phyloP scores from a whole-genome alignment of 2,329 filamentous ascomycete species.

The Microcyclospora tardicrescens region DNA sequence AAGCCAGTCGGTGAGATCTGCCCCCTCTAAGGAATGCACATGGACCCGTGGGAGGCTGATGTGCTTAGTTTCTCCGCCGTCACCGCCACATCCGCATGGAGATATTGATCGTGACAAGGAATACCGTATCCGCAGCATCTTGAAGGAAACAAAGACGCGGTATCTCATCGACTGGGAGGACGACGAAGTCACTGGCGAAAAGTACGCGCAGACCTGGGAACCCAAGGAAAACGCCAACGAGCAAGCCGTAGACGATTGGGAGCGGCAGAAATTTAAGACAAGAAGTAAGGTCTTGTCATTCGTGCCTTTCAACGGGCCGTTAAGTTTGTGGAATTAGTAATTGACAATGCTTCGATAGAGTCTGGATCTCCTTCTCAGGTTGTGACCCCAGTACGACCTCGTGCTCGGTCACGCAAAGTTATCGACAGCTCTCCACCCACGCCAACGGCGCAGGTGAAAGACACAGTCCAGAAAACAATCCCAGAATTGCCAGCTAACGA shows the following conservation, averaged over 20 bases:
- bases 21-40: too few relatives aligned
- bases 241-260: constrained; percentile 25
- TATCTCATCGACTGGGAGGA: constrained; percentile 48
- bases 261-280: constrained; percentile 15
- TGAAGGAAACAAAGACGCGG: constrained; percentile 21
- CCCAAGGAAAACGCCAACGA: constrained; percentile 25
- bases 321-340: too few relatives aligned
- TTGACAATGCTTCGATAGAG: neutral
- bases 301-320: neutral
- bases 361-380: neutral
- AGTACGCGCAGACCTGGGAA: constrained; percentile 42
- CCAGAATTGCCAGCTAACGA: constrained; percentile 1
- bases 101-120: constrained; percentile 13
- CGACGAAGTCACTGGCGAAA: constrained; percentile 35
- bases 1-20: too few relatives aligned
- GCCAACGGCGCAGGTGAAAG: constrained; percentile 1
- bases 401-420: constrained; percentile 4
- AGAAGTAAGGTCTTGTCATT: constrained; percentile 1
- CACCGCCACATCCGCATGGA: constrained; percentile 15
- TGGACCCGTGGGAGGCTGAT: too few relatives aligned
- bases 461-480: neutral
- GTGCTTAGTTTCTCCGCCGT: neutral
- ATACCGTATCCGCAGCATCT: constrained; percentile 19
- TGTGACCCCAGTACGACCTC: neutral
- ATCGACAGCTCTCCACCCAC: constrained; percentile 12